Evolutionary conservation across 371 early-diverging fungal genomes (phyloP).

Genomic region (Sporodiniella umbellata): DNA sequence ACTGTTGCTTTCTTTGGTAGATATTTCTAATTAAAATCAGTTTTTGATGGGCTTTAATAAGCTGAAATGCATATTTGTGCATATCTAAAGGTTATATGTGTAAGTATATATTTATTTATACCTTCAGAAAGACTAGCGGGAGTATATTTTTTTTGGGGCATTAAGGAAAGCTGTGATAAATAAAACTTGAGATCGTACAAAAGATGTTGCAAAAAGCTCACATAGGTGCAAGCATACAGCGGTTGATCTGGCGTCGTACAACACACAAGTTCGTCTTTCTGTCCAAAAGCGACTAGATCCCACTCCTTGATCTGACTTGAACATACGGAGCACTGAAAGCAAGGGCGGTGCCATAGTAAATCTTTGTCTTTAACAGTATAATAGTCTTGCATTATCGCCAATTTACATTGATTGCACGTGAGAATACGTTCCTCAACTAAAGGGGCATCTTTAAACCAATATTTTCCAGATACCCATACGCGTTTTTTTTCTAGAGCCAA

Average conservation of each 20-base stretch:
- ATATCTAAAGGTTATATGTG: no score
- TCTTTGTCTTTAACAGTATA: not conserved
- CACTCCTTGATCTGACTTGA: not conserved
- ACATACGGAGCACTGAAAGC: constrained; percentile 71
- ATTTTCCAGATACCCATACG: constrained; percentile 45
- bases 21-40: no score
- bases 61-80: no score
- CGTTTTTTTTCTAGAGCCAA: constrained; percentile 54
- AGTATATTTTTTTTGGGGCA: not conserved
- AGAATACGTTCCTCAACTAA: not conserved
- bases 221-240: not conserved
- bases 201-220: not conserved
- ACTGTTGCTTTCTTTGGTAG: no score
- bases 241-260: not conserved
- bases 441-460: constrained; percentile 37
- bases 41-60: no score
- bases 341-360: constrained; percentile 68
- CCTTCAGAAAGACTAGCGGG: not conserved
- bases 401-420: constrained; percentile 8
- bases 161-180: not conserved
- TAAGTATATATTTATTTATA: no score
- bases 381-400: not conserved
- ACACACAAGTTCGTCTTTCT: not conserved
- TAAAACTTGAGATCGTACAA: not conserved
- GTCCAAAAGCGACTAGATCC: not conserved